These are phyloP conservation scores for Ustilaginoidea virens DNA, from an alignment of 2,329 filamentous ascomycete genomes.

Conservation along the genomic window DNA sequence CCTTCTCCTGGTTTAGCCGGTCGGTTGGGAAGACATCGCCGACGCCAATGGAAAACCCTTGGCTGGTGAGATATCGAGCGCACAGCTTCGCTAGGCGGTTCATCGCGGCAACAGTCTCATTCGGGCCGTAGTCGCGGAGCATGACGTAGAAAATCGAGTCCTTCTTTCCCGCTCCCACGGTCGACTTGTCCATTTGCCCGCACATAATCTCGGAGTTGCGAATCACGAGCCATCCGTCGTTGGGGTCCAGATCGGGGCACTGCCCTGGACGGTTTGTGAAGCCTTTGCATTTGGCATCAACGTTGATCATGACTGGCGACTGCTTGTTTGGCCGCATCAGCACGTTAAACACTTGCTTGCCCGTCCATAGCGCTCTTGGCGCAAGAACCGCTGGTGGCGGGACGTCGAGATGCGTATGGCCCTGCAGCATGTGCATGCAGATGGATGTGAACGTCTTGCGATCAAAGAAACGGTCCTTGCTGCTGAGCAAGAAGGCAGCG, in stretches of 20 bases:
- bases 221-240: constrained; percentile 83
- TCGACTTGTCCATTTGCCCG: constrained; percentile 93
- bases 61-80: constrained; percentile 73
- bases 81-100: constrained; percentile 85
- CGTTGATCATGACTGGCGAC: constrained; percentile 72
- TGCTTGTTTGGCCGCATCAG: constrained; percentile 77
- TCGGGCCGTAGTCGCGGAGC: constrained; percentile 82
- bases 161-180: constrained; percentile 93
- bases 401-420: constrained; percentile 61
- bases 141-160: constrained; percentile 97
- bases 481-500: constrained; percentile 77
- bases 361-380: constrained; percentile 81
- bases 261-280: constrained; percentile 47
- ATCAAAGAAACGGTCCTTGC: constrained; percentile 87
- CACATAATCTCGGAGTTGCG: constrained; percentile 97
- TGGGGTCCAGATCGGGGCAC: constrained; percentile 59
- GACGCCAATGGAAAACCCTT: constrained; percentile 92
- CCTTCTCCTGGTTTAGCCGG: constrained; percentile 55
- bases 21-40: constrained; percentile 81
- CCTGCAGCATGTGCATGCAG: constrained; percentile 86
- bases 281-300: constrained; percentile 82
- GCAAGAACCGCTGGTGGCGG: constrained; percentile 79
- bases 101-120: constrained; percentile 81
- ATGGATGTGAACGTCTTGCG: constrained; percentile 78
- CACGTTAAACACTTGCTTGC: constrained; percentile 90